Evolutionary conservation across 768 basidiomycete species (phyloP).

Genomic region (Daedaleopsis sinensis): DNA sequence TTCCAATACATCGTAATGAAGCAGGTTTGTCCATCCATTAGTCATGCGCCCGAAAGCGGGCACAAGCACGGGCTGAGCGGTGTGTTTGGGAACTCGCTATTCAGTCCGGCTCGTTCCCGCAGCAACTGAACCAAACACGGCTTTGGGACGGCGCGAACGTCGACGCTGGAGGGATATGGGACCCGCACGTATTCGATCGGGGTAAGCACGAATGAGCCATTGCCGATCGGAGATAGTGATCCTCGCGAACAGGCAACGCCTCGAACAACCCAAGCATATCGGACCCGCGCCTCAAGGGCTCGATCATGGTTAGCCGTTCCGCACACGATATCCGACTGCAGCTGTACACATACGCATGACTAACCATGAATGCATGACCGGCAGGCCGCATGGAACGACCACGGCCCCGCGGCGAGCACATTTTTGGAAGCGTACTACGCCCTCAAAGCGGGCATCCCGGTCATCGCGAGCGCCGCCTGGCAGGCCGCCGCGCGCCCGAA

Average conservation of each 20-base stretch:
- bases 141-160: slow-evolving; percentile 34
- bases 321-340: neutral
- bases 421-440: slow-evolving; percentile 31
- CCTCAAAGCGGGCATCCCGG: slow-evolving; percentile 29
- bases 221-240: slow-evolving; percentile 1
- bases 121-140: slow-evolving; percentile 34
- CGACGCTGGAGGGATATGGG: slow-evolving; percentile 29
- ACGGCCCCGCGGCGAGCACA: slow-evolving; percentile 31
- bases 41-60: slow-evolving; percentile 1
- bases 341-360: too few species aligned
- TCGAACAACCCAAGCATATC: slow-evolving; percentile 28
- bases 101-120: slow-evolving; percentile 34
- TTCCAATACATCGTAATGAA: slow-evolving; percentile 33
- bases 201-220: slow-evolving; percentile 6
- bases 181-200: slow-evolving; percentile 29
- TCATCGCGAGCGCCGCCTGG: slow-evolving; percentile 28
- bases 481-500: slow-evolving; percentile 27
- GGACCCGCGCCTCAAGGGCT: slow-evolving; percentile 25
- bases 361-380: neutral
- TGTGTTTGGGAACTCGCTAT: neutral
- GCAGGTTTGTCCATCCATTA: slow-evolving; percentile 11
- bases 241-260: slow-evolving; percentile 23
- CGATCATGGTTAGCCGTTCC: slow-evolving; percentile 26
- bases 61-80: neutral
- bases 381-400: slow-evolving; percentile 33